Percentiles rank a stretch among this genome's conserved stretches.
Evolutionary conservation across 495 filamentous ascomycete genomes (phyloP).

Genomic region (Penicillium odoratum): DNA sequence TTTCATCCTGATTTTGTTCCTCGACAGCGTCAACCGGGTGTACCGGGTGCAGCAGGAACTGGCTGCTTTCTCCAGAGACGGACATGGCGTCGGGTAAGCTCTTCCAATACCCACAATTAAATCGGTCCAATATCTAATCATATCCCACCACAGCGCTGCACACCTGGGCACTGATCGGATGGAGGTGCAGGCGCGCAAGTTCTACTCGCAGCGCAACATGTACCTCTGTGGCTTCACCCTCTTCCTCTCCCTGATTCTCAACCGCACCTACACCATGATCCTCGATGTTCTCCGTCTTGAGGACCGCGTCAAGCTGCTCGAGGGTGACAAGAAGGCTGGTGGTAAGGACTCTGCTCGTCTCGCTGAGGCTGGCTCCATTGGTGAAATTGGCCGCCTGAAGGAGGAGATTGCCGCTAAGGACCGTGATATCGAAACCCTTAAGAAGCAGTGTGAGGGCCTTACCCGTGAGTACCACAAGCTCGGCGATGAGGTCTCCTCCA

Average conservation of each 20-base stretch:
- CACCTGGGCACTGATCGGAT: slow-evolving; percentile 86
- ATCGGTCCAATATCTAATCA: slow-evolving; percentile 14
- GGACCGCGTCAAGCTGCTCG: slow-evolving; percentile 84
- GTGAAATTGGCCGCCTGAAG: slow-evolving; percentile 72
- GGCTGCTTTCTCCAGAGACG: slow-evolving; percentile 55
- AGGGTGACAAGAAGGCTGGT: slow-evolving; percentile 70
- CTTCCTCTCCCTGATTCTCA: slow-evolving; percentile 97
- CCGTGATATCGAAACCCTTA: slow-evolving; percentile 73
- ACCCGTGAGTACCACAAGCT: slow-evolving; percentile 78
- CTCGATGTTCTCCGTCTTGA: slow-evolving; percentile 91
- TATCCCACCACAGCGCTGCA: slow-evolving; percentile 53
- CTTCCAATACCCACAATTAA: not conserved
- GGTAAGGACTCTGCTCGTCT: slow-evolving; percentile 69
- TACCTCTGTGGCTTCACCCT: slow-evolving; percentile 99
- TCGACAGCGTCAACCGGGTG: slow-evolving; percentile 98
- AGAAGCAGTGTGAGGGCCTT: slow-evolving; percentile 80
- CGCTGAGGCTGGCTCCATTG: slow-evolving; percentile 64
- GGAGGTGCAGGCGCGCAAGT: slow-evolving; percentile 98
- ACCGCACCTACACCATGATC: slow-evolving; percentile 98
- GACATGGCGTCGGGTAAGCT: slow-evolving; percentile 44
- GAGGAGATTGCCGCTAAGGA: slow-evolving; percentile 72
- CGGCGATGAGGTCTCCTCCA: slow-evolving; percentile 68
- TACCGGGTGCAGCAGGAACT: slow-evolving; percentile 94
- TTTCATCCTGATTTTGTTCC: slow-evolving; percentile 96
- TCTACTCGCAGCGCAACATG: slow-evolving; percentile 99